phyloP scores from a whole-genome alignment of 495 filamentous ascomycete genomes.

The Trichoderma erinaceum region DNA sequence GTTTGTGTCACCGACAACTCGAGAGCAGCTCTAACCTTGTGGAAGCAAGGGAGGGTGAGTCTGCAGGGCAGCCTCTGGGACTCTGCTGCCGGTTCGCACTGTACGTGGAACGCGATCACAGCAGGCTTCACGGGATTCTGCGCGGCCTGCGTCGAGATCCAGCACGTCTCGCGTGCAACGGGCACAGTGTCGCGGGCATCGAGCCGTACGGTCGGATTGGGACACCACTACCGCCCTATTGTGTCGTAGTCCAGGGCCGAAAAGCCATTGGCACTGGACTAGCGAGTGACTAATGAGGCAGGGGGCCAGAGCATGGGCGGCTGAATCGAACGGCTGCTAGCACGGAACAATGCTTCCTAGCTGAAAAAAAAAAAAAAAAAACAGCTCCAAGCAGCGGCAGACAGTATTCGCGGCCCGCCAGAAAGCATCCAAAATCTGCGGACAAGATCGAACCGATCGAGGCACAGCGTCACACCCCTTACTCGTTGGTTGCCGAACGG shows the following conservation, averaged over 20 bases:
- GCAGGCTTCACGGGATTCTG: background rate
- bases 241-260: slow-evolving; percentile 2
- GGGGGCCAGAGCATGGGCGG: background rate
- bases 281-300: slow-evolving; percentile 5
- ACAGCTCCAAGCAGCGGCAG: background rate
- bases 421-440: background rate
- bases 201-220: background rate
- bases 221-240: background rate
- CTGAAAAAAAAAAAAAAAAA: background rate
- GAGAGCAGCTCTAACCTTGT: background rate
- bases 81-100: background rate
- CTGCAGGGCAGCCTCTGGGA: background rate
- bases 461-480: background rate
- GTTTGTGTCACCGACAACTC: slow-evolving; percentile 14
- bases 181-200: background rate
- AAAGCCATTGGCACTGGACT: background rate
- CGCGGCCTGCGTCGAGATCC: background rate
- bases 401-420: background rate
- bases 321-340: background rate
- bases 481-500: background rate
- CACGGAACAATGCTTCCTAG: background rate
- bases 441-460: background rate
- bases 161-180: background rate
- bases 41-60: slow-evolving; percentile 9
- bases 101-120: background rate